Evolutionary conservation across 2,329 filamentous ascomycete species (phyloP).

Genomic region (Ophiosphaerella korrae): DNA sequence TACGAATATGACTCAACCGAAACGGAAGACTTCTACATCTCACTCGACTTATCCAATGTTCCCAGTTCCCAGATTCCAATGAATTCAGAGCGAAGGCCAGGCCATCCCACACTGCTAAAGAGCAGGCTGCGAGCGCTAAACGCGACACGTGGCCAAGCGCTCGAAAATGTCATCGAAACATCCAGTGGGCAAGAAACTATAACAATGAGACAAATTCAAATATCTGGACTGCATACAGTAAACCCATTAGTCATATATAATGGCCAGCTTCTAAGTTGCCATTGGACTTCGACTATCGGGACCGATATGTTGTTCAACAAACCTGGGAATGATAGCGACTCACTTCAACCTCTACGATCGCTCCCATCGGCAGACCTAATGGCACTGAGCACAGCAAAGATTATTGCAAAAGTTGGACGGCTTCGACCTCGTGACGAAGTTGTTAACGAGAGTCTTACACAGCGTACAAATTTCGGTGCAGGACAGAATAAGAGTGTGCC

Average conservation of each 20-base stretch:
- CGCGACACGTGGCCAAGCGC: slow-evolving; percentile 24
- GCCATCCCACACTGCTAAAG: slow-evolving; percentile 33
- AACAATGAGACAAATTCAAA: slow-evolving; percentile 64
- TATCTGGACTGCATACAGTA: slow-evolving; percentile 78
- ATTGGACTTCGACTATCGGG: slow-evolving; percentile 82
- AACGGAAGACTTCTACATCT: slow-evolving; percentile 65
- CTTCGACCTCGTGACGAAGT: slow-evolving; percentile 50
- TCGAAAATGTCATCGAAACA: slow-evolving; percentile 8
- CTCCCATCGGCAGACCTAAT: slow-evolving; percentile 70
- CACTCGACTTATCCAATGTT: slow-evolving; percentile 60
- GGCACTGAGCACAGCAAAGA: slow-evolving; percentile 70
- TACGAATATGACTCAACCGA: slow-evolving; percentile 63
- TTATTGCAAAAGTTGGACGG: slow-evolving; percentile 69
- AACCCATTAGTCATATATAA: slow-evolving; percentile 82
- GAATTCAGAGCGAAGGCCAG: slow-evolving; percentile 23
- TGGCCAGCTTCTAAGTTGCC: slow-evolving; percentile 76
- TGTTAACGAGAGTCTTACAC: slow-evolving; percentile 8
- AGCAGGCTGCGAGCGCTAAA: slow-evolving; percentile 37
- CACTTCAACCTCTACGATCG: slow-evolving; percentile 52
- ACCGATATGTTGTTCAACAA: slow-evolving; percentile 76
- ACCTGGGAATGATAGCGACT: slow-evolving; percentile 29
- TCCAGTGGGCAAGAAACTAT: slow-evolving; percentile 14
- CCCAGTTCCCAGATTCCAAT: slow-evolving; percentile 24
- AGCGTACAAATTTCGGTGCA: neutral
- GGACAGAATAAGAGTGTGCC: neutral